phyloP scores from a whole-genome alignment of 2,329 filamentous ascomycete species.

The Fusarium marasasianum region DNA sequence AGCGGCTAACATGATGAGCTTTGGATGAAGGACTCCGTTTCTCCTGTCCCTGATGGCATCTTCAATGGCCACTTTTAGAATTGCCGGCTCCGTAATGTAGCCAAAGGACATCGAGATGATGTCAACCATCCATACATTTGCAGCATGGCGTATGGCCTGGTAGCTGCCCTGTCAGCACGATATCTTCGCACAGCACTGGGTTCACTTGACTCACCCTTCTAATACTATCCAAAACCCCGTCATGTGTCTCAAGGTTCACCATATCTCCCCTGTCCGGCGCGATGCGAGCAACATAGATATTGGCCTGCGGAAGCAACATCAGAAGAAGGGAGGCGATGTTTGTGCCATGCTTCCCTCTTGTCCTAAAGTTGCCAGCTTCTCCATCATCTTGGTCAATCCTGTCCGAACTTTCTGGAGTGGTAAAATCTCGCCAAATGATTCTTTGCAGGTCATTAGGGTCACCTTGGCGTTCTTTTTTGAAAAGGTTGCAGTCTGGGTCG shows the following conservation, averaged over 20 bases:
- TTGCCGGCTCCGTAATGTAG: accelerated
- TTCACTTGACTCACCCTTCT: background rate
- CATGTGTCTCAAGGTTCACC: accelerated
- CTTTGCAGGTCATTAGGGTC: background rate
- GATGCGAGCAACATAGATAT: background rate
- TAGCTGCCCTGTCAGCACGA: background rate
- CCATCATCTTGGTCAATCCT: background rate
- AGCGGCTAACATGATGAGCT: background rate
- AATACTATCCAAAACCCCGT: background rate
- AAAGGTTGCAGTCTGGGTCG: background rate
- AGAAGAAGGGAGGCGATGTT: background rate
- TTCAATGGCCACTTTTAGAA: background rate
- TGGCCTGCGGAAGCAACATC: background rate
- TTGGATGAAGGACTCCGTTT: background rate
- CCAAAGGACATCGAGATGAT: background rate
- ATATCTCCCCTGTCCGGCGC: accelerated
- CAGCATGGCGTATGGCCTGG: background rate
- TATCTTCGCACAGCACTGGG: accelerated
- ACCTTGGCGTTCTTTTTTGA: background rate
- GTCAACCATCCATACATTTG: background rate
- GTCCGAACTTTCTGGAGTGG: accelerated
- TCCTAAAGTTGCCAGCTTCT: accelerated
- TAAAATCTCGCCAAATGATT: accelerated
- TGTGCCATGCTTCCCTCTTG: background rate
- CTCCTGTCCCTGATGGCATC: background rate